Base-by-base conservation (phyloP, 768 basidiomycete genomes). In the Candolleomyces aberdarensis region DNA sequence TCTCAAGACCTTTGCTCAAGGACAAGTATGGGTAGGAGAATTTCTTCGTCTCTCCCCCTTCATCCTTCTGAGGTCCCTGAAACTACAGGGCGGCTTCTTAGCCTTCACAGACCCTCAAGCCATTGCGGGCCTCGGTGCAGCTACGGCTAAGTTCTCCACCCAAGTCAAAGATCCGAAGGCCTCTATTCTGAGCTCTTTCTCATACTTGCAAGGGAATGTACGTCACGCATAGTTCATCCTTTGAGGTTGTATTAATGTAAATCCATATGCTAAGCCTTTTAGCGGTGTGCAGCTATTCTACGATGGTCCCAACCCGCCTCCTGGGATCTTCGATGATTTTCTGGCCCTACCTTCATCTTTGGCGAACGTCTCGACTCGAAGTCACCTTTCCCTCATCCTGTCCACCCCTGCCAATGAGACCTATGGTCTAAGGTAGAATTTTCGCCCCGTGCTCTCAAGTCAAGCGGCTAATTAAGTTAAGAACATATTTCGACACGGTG, bases 91-190 rank as follows among this genome's bases (percentile, higher is more conserved):
- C 5, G 86, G 86, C 0, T 17, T 77, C 3, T 77, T 86, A 15
- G 67, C 69, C 5, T 72, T 70, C 61, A 66, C 68, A 11, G 14
- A 26, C 20, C 63, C 61, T 29, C 60, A 63, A 10, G 59, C 63
- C 14, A 63, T 75, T 15, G 61, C 67, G 31, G 66, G 58, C 1
- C 68, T 78, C 17, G 57, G 62, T 9, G 71, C 66, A 7, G 84
- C 83, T 1, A 74, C 76, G 0, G 66, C 68, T n/a, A 75, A 72
- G 56, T 85, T 81, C 69, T 62, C 74, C 14, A 66, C 73, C 13
- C 71, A 68, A 1, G 75, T 78, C 2, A 80, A 70, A 0, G 84
- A 86, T 65, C 80, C 83, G 0, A 85, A 85, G 65, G 84, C 85
- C 7, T 65, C 62, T 3, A 72, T 85, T 5, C 76, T 86, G 49